These are phyloP conservation scores for Emiliania huxleyi DNA, from an alignment of 78 protist genomes.

Conservation along the genomic window DNA sequence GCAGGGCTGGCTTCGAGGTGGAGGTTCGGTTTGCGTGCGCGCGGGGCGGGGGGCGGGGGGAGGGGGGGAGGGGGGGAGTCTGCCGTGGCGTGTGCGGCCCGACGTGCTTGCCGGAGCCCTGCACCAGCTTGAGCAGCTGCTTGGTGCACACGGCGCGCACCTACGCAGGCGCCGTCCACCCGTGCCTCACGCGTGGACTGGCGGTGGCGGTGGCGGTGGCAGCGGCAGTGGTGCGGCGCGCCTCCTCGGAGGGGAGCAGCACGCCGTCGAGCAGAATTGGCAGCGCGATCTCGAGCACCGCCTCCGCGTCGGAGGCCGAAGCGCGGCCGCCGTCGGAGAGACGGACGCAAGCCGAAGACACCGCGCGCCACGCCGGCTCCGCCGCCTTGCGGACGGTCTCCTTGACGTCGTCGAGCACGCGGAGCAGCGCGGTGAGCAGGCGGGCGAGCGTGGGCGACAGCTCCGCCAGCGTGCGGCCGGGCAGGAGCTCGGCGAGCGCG, in stretches of 20 bases:
- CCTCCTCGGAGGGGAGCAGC: background rate
- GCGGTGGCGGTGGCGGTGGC: too few relatives aligned
- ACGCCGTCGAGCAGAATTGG: background rate
- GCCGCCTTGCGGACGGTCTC: slow-evolving; percentile 3
- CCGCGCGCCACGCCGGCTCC: background rate
- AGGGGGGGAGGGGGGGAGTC: too few relatives aligned
- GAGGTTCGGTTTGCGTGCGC: too few relatives aligned
- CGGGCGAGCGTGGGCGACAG: background rate
- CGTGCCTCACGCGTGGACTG: too few relatives aligned
- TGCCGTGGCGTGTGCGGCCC: background rate
- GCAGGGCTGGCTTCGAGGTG: too few relatives aligned
- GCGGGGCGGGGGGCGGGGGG: too few relatives aligned
- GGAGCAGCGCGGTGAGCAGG: background rate
- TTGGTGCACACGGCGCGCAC: background rate
- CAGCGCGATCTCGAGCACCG: background rate
- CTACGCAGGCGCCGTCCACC: background rate
- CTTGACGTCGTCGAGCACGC: slow-evolving; percentile 24
- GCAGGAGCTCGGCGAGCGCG: background rate
- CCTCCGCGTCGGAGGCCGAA: background rate
- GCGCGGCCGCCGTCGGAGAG: background rate
- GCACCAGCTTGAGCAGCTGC: background rate
- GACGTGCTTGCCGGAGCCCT: background rate
- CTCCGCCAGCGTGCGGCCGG: background rate
- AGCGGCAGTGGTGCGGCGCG: too few relatives aligned
- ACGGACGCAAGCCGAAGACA: background rate